These are phyloP conservation scores for Fusarium drepaniforme DNA, from an alignment of 2,329 filamentous ascomycete species.

Conservation along the genomic window DNA sequence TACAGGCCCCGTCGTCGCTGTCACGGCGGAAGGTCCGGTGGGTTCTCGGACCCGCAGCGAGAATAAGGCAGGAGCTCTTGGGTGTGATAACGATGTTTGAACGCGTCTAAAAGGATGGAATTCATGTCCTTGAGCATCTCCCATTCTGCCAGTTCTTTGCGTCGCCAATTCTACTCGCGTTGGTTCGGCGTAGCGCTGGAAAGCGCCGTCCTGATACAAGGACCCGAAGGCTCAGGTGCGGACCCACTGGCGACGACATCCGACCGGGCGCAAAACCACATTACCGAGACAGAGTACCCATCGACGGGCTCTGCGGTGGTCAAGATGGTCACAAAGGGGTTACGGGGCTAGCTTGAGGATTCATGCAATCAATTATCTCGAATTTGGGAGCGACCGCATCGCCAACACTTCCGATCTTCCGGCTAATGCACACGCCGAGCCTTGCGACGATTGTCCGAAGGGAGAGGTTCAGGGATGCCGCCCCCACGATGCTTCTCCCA, in stretches of 20 bases:
- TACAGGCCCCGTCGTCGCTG: constrained; percentile 22
- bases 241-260: constrained; percentile 51
- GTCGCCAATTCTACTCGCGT: constrained; percentile 9
- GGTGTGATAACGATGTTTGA: neutral
- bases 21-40: constrained; percentile 42
- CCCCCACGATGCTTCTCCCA: constrained; percentile 10
- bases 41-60: constrained; percentile 42
- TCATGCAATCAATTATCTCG: neutral
- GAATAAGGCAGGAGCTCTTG: constrained; percentile 9
- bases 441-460: constrained; percentile 10
- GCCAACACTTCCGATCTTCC: neutral
- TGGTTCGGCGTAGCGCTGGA: constrained; percentile 31
- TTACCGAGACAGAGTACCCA: constrained; percentile 38
- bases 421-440: neutral
- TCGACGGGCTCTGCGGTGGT: constrained; percentile 10
- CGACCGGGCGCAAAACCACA: constrained; percentile 45
- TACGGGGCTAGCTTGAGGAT: neutral
- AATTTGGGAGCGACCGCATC: neutral
- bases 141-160: neutral
- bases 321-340: constrained; percentile 24
- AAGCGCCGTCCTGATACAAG: constrained; percentile 39
- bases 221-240: constrained; percentile 42
- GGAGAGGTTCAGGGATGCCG: constrained; percentile 11
- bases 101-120: neutral
- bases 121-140: neutral